Percentiles rank a stretch among this genome's conserved stretches.
These are phyloP conservation scores for Botrytis deweyae DNA, from an alignment of 2,329 filamentous ascomycete genomes.

Conservation along the genomic window DNA sequence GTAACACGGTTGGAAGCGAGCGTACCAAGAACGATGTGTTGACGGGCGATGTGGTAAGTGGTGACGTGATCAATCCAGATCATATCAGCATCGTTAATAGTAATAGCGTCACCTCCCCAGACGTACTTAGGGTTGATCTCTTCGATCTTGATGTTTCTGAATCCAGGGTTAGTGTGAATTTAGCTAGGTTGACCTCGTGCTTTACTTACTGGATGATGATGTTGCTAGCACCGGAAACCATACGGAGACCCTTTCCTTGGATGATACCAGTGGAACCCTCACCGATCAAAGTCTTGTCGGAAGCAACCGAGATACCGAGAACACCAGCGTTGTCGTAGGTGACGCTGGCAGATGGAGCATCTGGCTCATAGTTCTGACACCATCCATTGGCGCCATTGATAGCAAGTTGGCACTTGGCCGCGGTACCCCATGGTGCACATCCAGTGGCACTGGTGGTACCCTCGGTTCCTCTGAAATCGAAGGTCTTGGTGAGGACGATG, in stretches of 20 bases:
- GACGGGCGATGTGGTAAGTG: constrained; percentile 43
- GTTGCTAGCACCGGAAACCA: constrained; percentile 35
- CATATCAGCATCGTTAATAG: constrained; percentile 38
- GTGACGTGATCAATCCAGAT: constrained; percentile 44
- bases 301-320: constrained; percentile 32
- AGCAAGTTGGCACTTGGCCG: constrained; percentile 46
- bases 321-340: constrained; percentile 34
- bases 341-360: constrained; percentile 19
- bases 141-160: constrained; percentile 33
- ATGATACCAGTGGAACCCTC: constrained; percentile 36
- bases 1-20: constrained; percentile 43
- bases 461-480: constrained; percentile 54
- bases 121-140: constrained; percentile 42
- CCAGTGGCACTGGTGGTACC: constrained; percentile 26
- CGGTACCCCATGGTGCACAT: constrained; percentile 41
- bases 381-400: constrained; percentile 46
- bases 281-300: constrained; percentile 37
- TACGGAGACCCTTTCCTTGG: constrained; percentile 35
- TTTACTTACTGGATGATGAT: constrained; percentile 29
- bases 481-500: constrained; percentile 57
- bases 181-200: background rate
- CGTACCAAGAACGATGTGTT: constrained; percentile 44
- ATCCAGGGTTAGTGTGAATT: background rate
- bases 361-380: background rate
- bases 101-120: constrained; percentile 44